Evolutionary conservation across 2,329 filamentous ascomycete species (phyloP), one percentile per base, ranked within the genome.

Genomic region (Hypoxylon sp.): DNA sequence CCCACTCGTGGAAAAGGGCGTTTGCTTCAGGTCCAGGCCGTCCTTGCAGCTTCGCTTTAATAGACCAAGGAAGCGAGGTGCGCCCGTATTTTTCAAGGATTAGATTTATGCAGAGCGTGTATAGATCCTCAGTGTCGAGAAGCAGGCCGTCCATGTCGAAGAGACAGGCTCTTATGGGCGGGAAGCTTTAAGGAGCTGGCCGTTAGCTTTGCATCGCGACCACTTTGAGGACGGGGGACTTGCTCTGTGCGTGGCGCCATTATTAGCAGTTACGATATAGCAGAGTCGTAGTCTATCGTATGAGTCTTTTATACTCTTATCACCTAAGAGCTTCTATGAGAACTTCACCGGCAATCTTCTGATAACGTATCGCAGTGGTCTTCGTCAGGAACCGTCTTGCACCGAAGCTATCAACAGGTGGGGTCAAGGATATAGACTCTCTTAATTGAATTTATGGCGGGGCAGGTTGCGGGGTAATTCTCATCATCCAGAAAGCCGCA

Each of bases 131-230:
- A 35, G 93, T 94, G 81, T 98, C 91, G 78, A 99, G 92, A 20
- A 99, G 89, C 37, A 99, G 91, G 68, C 96, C 96, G 81, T 99
- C 96, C 95, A 98, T 98, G 85, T 99, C 96, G 80, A 99, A 98
- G 72, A 99, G 90, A 81, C 95, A 98, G 74, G 95, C 96, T 74
- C 94, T 89, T 66, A 98, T 86, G 51, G 91, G 90, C 20, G 93
- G 92, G 80, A 94, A 90, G 78, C 91, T 93, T 76, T 33, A 27
- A 33, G 54, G 17, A 50, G 25, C 56, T 27, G n/a, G 3, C 27
- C 33, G 42, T 75, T 42, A 76, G 69, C 54, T 57, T 51, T 55
- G 17, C 61, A 75, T 49, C 72, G 69, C 55, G n/a, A 50, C 40
- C 6, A 30, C 40, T 33, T 60, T 37, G 63, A 1, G 10, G 13